Conservation (phyloP, 768 basidiomycete species). For the Amanita molliuscula region DNA sequence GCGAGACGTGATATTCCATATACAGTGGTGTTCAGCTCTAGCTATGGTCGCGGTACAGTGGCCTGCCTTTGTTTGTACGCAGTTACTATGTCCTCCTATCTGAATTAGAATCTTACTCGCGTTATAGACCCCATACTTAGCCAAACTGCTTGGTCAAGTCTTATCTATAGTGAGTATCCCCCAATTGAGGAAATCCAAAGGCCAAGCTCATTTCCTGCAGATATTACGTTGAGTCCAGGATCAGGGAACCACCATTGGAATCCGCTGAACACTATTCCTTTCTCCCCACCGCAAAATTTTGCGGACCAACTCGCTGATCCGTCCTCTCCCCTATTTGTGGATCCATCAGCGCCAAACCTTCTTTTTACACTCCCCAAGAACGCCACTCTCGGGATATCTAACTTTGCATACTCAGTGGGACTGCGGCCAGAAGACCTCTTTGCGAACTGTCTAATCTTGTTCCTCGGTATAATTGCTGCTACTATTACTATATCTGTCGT, state of each 20-base stretch:
- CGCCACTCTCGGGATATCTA: conserved; percentile 59
- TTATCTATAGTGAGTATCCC: conserved; percentile 50
- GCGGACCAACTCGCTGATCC: conserved; percentile 61
- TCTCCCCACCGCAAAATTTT: conserved; percentile 61
- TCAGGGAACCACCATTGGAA: conserved; percentile 48
- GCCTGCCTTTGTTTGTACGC: conserved; percentile 86
- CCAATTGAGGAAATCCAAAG: not conserved
- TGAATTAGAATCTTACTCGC: conserved; percentile 8
- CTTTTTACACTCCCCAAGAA: conserved; percentile 62
- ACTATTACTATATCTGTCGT: conserved; percentile 61
- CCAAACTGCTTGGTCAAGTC: conserved; percentile 82
- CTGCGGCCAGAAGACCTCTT: conserved; percentile 77
- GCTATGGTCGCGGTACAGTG: conserved; percentile 94
- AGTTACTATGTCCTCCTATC: conserved; percentile 3
- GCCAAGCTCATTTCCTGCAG: conserved; percentile 25
- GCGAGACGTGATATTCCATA: conserved; percentile 87
- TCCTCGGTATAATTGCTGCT: conserved; percentile 67
- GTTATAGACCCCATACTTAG: conserved; percentile 77
- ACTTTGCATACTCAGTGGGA: conserved; percentile 81
- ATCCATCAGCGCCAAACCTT: conserved; percentile 55
- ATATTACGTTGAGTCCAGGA: conserved; percentile 58
- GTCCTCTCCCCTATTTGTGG: conserved; percentile 68
- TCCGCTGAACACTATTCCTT: conserved; percentile 46
- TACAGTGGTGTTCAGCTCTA: conserved; percentile 84
- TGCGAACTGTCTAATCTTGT: conserved; percentile 70